Base-by-base conservation (phyloP, 805 yeast species). In the Kazachstania psychrophila region DNA sequence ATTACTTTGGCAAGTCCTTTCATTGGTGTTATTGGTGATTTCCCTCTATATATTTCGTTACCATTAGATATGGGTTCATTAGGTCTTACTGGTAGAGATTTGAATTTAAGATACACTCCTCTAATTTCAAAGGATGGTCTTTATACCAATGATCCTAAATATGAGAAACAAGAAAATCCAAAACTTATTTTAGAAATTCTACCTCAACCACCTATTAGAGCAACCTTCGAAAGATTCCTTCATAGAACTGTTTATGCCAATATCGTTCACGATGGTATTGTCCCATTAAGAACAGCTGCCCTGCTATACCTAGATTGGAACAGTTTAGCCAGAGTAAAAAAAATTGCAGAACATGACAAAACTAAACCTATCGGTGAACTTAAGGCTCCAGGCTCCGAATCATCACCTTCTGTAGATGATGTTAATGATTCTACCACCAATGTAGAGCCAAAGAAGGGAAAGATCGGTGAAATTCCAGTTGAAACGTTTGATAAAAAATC, bases 81-180 rank as follows among this genome's bases (percentile, higher is more conserved):
- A n/a, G 98, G 98, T 4, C 73, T 75, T 43, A 83, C 96, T 0
- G 98, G 98, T 5, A 79, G 85, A 47, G 98, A 92, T 55, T 63
- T 92, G 40, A 89, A 89, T 1, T 68, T 92, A 27, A 64, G 72
- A 18, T 62, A 58, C 31, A 60, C 61, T n/a, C 64, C 62, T 1
- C 35, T 56, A 15, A 42, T 46, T 18, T 48, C 56, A 0, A 50
- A 46, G 31, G 52, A 53, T 19, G 60, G 61, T 6, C 31, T 53
- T 8, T 52, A 46, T 8, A 27, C 31, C 3, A 39, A 43, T 5
- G 45, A 41, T 9, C 30, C 31, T 9, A 20, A 32, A 12, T 31
- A 28, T 8, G 40, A 37, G 7, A 35, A 39, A 14, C 42, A 43
- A n/a, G 33, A 39, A 7, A 36, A 26, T 24, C 47, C 40, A 8